A percentile compares a stretch with the other conserved stretches of the same genome.
Conservation (phyloP, 352 stramenopile genomes). For the Globisporangium mamillatum region DNA sequence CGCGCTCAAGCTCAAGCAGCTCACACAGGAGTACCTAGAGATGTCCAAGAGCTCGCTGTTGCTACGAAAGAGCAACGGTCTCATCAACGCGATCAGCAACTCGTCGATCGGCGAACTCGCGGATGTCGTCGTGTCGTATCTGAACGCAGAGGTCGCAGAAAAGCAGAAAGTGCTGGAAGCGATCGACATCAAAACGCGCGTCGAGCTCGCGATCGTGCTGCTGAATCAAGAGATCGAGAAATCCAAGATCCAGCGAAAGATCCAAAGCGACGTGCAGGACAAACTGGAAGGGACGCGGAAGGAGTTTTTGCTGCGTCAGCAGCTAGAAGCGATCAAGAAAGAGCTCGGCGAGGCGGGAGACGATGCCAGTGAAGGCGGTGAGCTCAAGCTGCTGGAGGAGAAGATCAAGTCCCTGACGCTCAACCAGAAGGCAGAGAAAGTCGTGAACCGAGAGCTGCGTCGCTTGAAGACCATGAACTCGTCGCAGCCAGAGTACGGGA, state of each 20-base stretch:
- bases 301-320: constrained; percentile 96
- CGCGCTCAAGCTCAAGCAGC: constrained; percentile 50
- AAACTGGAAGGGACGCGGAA: constrained; percentile 68
- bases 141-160: constrained; percentile 46
- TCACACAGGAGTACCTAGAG: constrained; percentile 67
- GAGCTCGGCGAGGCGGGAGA: constrained; percentile 87
- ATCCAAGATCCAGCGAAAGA: constrained; percentile 58
- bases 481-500: constrained; percentile 72
- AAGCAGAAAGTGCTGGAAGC: constrained; percentile 67
- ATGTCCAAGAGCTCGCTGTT: constrained; percentile 57
- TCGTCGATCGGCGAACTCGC: constrained; percentile 59
- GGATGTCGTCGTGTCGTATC: constrained; percentile 67
- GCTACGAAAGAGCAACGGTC: constrained; percentile 48
- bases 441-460: constrained; percentile 56
- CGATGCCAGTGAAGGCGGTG: constrained; percentile 34
- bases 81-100: constrained; percentile 64
- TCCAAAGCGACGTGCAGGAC: constrained; percentile 66
- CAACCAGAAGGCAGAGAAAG: constrained; percentile 51
- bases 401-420: constrained; percentile 50
- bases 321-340: constrained; percentile 99
- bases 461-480: constrained; percentile 76
- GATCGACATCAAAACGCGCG: constrained; percentile 37
- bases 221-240: constrained; percentile 63
- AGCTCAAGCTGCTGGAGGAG: constrained; percentile 62
- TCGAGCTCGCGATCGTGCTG: constrained; percentile 44